phyloP scores from a whole-genome alignment of 148 eudicot genomes.

The Amaranthus hypochondriacus region DNA sequence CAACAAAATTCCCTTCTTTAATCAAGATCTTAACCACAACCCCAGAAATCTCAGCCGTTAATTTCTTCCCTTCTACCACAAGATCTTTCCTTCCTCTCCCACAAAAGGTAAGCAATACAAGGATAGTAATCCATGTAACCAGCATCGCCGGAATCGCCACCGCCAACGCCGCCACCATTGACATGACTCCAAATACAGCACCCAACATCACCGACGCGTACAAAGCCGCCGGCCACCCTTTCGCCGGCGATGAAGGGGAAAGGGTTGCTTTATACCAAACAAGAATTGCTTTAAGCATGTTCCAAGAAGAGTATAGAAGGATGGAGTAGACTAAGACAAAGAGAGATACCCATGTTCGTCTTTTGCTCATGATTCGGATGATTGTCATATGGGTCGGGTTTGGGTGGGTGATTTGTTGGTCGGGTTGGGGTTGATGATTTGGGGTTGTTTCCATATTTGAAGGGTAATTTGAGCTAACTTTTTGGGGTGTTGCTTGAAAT shows the following conservation, averaged over 20 bases:
- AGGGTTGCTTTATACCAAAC: constrained; percentile 34
- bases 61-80: constrained; percentile 45
- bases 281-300: constrained; percentile 40
- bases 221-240: constrained; percentile 43
- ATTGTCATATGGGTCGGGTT: constrained; percentile 22
- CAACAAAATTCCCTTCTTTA: constrained; percentile 72
- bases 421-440: not conserved
- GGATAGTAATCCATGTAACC: constrained; percentile 54
- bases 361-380: constrained; percentile 34
- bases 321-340: constrained; percentile 34
- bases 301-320: constrained; percentile 43
- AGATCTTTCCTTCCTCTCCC: constrained; percentile 34
- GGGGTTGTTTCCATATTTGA: constrained; percentile 9
- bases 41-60: constrained; percentile 52
- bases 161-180: constrained; percentile 64
- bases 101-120: constrained; percentile 41
- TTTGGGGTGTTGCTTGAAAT: not conserved
- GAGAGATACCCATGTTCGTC: constrained; percentile 45
- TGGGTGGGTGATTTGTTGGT: constrained; percentile 2
- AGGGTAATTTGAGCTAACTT: not conserved
- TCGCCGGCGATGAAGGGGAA: constrained; percentile 10
- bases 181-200: constrained; percentile 55
- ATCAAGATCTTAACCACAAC: constrained; percentile 52
- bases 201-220: constrained; percentile 61
- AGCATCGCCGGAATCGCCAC: constrained; percentile 65